Evolutionary conservation across 129 eudicot genomes (phyloP), one percentile per base, ranked within the genome.

Genomic region (Deinandra increscens): DNA sequence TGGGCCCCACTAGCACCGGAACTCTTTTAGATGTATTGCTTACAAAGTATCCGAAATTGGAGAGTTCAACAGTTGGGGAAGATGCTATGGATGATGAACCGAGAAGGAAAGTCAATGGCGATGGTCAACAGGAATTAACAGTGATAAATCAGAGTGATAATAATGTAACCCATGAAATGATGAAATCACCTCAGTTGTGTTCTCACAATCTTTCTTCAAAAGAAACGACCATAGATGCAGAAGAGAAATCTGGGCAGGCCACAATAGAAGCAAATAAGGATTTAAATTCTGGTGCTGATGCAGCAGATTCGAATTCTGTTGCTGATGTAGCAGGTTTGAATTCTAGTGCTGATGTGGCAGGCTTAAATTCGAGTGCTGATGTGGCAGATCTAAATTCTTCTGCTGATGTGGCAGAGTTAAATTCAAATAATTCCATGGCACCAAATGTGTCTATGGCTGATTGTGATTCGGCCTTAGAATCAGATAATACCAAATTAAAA

Each of bases 41-140:
- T 60, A 34, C 71, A 4, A 88, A 88, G 55, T 82, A 81, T 41
- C 81, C 65, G 37, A 85, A 86, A 77, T 41, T 76, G 68, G 83
- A 79, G 61, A 75, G 78, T 79, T 42, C 75, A 13, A 39, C 9
- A 64, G 65, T 50, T 53, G 60, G 68, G 31, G 60, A 56, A 53
- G 75, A 50, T 75, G 70, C 54, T 48, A 18, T 31, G 4, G 78
- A 70, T 79, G 60, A 43, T 61, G 56, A 49, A 23, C 56, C 17
- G 10, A 49, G 22, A 49, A 9, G 9, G 56, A 56, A 45, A 6
- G 33, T 45, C 26, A 59, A 37, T 18, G 60, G 68, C 36, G 66
- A 69, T 73, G 62, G 53, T 66, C 66, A 60, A 59, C 64, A 63
- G 36, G 56, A 48, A 55, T 56, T 49, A 70, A 48, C 66, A 59